Evolutionary conservation across 352 stramenopile species (phyloP).

Genomic region (Blastocystis sp.): DNA sequence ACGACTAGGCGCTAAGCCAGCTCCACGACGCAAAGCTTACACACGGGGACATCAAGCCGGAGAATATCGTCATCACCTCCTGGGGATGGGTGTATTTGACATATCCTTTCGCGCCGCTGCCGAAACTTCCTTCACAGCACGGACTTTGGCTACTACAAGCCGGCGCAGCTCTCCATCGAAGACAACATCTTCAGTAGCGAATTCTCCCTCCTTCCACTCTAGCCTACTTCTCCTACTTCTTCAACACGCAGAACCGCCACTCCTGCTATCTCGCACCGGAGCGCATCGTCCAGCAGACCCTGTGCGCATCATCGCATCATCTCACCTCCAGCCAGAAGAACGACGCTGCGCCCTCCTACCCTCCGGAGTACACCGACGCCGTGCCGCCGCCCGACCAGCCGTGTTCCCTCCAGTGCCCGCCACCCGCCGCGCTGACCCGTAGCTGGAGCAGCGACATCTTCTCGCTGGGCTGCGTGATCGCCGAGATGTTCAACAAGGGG

Average conservation of each 20-base stretch:
- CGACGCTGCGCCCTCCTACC: background rate
- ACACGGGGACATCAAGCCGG: constrained; percentile 93
- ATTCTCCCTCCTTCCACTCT: background rate
- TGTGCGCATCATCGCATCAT: background rate
- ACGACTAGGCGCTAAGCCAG: constrained; percentile 84
- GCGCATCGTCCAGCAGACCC: constrained; percentile 77
- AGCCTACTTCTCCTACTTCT: constrained; percentile 74
- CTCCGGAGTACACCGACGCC: background rate
- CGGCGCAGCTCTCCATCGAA: constrained; percentile 41
- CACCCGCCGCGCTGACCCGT: background rate
- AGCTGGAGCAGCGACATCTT: constrained; percentile 85
- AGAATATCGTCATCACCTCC: constrained; percentile 95
- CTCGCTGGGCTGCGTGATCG: constrained; percentile 92
- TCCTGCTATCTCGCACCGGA: constrained; percentile 93
- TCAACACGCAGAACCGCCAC: constrained; percentile 74
- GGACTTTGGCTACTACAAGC: constrained; percentile 65
- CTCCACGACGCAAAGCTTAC: constrained; percentile 86
- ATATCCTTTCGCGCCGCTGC: constrained; percentile 89
- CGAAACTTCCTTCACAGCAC: constrained; percentile 86
- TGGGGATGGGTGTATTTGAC: constrained; percentile 94
- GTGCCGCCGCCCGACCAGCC: constrained; percentile 40
- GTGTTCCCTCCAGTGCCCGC: background rate
- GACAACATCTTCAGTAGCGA: constrained; percentile 56
- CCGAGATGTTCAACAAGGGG: constrained; percentile 76
- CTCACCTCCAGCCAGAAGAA: background rate